Percentiles rank a stretch among this genome's conserved stretches.
These are phyloP conservation scores for Medicago ruthenica DNA, from an alignment of 306 rosid species.

Conservation along the genomic window DNA sequence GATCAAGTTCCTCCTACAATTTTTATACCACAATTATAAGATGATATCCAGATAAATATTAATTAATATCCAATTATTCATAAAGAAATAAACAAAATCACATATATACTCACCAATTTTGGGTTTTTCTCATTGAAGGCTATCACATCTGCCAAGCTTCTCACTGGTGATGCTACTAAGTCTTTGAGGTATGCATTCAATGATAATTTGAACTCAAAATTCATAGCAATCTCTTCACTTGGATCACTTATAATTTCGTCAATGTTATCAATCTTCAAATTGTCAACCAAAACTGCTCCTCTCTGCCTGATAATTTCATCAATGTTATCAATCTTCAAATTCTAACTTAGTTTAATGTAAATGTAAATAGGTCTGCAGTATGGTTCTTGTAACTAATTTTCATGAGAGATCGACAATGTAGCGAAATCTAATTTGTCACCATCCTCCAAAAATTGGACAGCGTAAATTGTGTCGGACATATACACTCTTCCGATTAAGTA, in stretches of 20 bases:
- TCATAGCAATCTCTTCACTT: constrained; percentile 52
- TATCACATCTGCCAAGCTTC: constrained; percentile 59
- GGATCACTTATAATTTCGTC: not conserved
- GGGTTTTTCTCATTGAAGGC: constrained; percentile 58
- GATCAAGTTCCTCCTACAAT: constrained; percentile 50
- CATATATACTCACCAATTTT: constrained; percentile 42
- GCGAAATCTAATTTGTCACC: too few species aligned
- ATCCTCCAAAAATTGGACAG: not conserved
- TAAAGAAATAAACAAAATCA: not conserved
- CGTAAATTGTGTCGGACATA: not conserved
- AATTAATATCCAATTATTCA: not conserved
- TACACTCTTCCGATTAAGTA: not conserved
- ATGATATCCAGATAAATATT: not conserved
- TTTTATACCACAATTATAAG: not conserved
- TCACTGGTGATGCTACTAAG: constrained; percentile 54
- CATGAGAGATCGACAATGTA: not conserved
- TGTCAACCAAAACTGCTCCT: constrained; percentile 60
- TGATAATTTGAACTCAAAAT: constrained; percentile 56
- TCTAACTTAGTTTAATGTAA: not conserved
- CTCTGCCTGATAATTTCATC: constrained; percentile 40
- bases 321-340: not conserved
- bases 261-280: constrained; percentile 47
- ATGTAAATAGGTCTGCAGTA: not conserved
- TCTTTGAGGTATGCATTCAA: constrained; percentile 56
- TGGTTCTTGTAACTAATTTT: not conserved